Evolutionary conservation across 2,329 filamentous ascomycete species (phyloP), one percentile per base, ranked within the genome.

Genomic region (Hypoxylon sp.): DNA sequence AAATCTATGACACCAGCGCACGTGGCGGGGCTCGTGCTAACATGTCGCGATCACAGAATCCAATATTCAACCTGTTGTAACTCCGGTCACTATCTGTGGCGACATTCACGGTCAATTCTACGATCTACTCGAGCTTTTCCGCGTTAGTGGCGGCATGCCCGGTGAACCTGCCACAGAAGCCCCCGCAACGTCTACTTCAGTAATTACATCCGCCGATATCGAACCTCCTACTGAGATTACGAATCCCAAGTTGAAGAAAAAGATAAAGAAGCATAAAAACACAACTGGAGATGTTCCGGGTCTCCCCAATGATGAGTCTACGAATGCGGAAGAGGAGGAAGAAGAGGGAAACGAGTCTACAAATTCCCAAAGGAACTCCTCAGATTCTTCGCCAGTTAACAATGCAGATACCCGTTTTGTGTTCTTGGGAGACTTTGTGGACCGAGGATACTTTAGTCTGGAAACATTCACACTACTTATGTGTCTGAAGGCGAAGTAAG

Each of bases 51-150:
- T 21, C 55, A 9, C 74, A 97, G 96, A 99, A 83, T 98, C 94
- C 72, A 99, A 99, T 79, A 98, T 99, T 65, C 96, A 98, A 80
- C 96, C 96, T n/a, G 95, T 99, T 19, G 90, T 92, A 59, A 97
- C 96, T 0, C 96, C 96, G 5, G 96, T 99, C 69, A 99, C 96
- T 4, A 92, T 99, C 70, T 98, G 96, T 77, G 96, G 96, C 78
- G 96, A 99, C 79, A 98, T 99, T 69, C 96, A 99, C 81, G 96
- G 96, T 75, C 96, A 99, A 82, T 98, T 98, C 80, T 98, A 99
- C 82, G 96, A 99, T 80, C 86, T 99, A 9, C 89, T 98, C 68
- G 96, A 99, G 84, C 89, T 99, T 53, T 99, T 99, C 82, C 91
- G 94, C 59, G 95, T 99, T 43, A 94, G 95, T 50, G 96, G 96